Evolutionary conservation across 176 grass and related monocot genomes (phyloP), one percentile per base, ranked within the genome.

Genomic region (Typha latifolia): DNA sequence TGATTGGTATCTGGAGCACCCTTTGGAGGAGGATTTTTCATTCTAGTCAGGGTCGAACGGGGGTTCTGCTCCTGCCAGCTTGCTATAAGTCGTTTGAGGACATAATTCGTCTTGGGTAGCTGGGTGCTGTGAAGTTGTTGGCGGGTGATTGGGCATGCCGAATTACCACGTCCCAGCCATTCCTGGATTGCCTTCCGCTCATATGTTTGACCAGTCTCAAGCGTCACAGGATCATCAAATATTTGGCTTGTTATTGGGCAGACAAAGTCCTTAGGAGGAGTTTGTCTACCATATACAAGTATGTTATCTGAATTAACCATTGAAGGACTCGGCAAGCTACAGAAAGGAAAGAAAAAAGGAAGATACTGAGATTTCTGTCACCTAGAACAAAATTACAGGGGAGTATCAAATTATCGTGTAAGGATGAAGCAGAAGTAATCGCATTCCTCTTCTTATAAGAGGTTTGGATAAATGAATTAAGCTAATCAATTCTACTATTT

Each of bases 201-300:
- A 62, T 90, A 90, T 8, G 87, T 90, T 69, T 90, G 87, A 3
- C 82, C 82, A 47, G 82, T 82, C 76, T 85, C 87, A 19, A 90
- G 76, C 3, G 87, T 90, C 47, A 90, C 87, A 12, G 87, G 87
- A 74, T 90, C 87, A 47, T 90, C 82, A 77, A 90, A 90, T 55
- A 90, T 19, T 74, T 82, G 79, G 52, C 76, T 82, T 0, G 87
- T 90, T 73, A 90, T 90, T 31, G 87, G 79, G 69, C 87, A 90
- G 65, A 90, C 75, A 67, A 90, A 90, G 69, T 85, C 87, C 79
- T 90, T 90, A 19, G 82, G 87, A 50, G 82, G 84, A 47, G 76
- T 7, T 69, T 21, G 59, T 50, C 37, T 71, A 21, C 10, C 68
- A 12, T n/a, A 53, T 62, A 62, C 55, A 64, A 52, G 10, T 21